A percentile compares a stretch with the other conserved stretches of the same genome.
Conservation (phyloP, 2,329 filamentous ascomycete genomes). For the Kalaharituber pfeilii region DNA sequence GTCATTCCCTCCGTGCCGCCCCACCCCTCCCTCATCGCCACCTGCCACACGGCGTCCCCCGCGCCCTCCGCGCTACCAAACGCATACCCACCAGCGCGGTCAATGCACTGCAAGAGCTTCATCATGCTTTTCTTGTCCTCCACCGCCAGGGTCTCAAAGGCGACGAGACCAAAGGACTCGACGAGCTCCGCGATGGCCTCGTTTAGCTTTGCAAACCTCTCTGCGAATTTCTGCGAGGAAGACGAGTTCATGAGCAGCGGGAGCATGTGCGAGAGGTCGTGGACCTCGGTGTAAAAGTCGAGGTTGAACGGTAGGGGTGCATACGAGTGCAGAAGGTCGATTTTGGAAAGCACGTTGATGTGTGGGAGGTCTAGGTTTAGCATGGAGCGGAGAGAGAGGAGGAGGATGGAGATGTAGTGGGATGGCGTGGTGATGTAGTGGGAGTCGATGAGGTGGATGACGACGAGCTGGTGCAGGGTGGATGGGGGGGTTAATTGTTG, state of each 20-base stretch:
- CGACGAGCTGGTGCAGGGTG: constrained; percentile 52
- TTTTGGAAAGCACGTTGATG: constrained; percentile 91
- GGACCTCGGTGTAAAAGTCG: constrained; percentile 93
- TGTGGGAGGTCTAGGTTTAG: constrained; percentile 95
- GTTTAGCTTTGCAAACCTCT: constrained; percentile 68
- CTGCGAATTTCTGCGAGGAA: too few relatives aligned
- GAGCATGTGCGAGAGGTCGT: constrained; percentile 71
- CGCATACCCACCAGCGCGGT: constrained; percentile 80
- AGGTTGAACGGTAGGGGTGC: constrained; percentile 83
- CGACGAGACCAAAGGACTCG: constrained; percentile 74
- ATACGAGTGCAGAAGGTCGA: constrained; percentile 79
- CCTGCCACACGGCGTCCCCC: constrained; percentile 93
- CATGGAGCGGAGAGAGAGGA: constrained; percentile 89
- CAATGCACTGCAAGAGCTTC: constrained; percentile 71
- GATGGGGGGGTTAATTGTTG: constrained; percentile 4
- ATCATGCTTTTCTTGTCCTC: constrained; percentile 98
- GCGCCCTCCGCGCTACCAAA: constrained; percentile 81
- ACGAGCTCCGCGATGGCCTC: constrained; percentile 72
- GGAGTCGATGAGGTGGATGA: constrained; percentile 83
- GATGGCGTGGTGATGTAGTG: constrained; percentile 87
- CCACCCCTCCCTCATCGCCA: constrained; percentile 62
- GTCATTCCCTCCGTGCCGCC: constrained; percentile 56
- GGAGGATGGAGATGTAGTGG: constrained; percentile 82
- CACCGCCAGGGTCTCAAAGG: constrained; percentile 83
- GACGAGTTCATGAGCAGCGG: constrained; percentile 63